Base-by-base conservation (phyloP, 768 basidiomycete genomes). In the Lentinula guzmanii region DNA sequence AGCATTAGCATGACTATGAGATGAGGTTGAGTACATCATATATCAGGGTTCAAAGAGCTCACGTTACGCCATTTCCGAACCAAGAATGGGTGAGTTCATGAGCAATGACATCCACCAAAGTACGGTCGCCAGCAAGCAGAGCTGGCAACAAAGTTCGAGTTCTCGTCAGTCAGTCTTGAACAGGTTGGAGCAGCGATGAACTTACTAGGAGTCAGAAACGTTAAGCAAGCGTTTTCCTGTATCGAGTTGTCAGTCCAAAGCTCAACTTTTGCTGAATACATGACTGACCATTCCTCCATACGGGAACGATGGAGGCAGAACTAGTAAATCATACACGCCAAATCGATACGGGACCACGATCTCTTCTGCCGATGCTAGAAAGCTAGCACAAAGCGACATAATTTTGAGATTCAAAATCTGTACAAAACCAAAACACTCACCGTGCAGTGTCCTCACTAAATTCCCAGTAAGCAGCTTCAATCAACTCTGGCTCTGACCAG, bases 31-130 rank as follows among this genome's bases (percentile, higher is more conserved):
- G 28, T n/a, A 15, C 28, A 15, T 35, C 39, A 28, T 39, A 16
- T 61, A 18, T 63, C 2, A 31, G 24, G 34, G 61, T 15, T 54
- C 24, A 24, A 41, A 21, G 18, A 1, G 69, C 79, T 62, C 68
- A 81, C 89, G 90, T 92, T 60, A 93, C 84, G 24, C 91, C 90
- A 69, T 95, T 95, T n/a, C 93, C 93, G 63, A 93, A 95, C 86
- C 89, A 97, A 2, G 90, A 91, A 69, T 98, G 91, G 0, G 87
- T 86, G 33, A 89, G 75, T 70, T 94, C 93, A 74, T 96, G 91
- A 0, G 93, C 90, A 11, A 94, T 87, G 11, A 96, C 92, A 69
- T 95, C 92, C 7, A 93, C 93, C 9, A 94, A 77, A 4, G 86
- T 83, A 41, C 91, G 84, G 70, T 98, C 96, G 0, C 93, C 93